Evolutionary conservation across 805 yeast genomes (phyloP), one percentile per base, ranked within the genome.

Genomic region (Barnettozyma sucrosica): DNA sequence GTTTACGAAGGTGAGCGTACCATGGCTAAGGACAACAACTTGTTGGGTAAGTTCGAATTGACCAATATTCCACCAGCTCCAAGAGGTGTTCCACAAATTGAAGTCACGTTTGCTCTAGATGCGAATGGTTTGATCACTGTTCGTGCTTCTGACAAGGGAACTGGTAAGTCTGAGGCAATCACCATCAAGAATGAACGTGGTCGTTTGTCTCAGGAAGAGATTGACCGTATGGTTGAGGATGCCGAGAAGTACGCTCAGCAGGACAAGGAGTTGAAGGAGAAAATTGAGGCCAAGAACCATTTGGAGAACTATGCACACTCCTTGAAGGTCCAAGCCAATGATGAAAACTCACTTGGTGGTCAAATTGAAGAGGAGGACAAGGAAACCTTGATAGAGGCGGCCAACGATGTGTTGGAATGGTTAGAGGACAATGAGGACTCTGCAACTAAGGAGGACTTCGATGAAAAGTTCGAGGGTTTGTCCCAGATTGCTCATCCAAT

Each of bases 1-100:
- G 96, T 89, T 40, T 89, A 71, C 64, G 97, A 89, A 74, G 97
- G 97, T 77, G 97, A 89, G 76, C 86, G 97, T 75, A 86, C 96
- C 13, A 77, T 85, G 76, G 90, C 93, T 45, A 89, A 85, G 76
- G 97, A 89, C 72, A 89, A 89, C 79, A 90, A 89, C 75, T 73
- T 79, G 66, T 77, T 87, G 53, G 95, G 95, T 66, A 85, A 86
- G 70, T 87, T 87, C 57, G 95, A 86, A 68, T 81, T 86, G 64
- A 79, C 85, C 23, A 89, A 89, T 56, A 86, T 86, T 61, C 95
- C 95, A 60, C 88, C 95, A 49, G 89, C 95, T 18, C 95, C 95
- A 67, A 83, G 93, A 75, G 95, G 95, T 65, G 86, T 82, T 51
- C 95, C 95, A 55, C 95, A 86, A 70, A 81, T 86, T 64, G 93